Evolutionary conservation across 768 basidiomycete species (phyloP), one percentile per base, ranked within the genome.

Genomic region (Lactarius pseudohatsudake): DNA sequence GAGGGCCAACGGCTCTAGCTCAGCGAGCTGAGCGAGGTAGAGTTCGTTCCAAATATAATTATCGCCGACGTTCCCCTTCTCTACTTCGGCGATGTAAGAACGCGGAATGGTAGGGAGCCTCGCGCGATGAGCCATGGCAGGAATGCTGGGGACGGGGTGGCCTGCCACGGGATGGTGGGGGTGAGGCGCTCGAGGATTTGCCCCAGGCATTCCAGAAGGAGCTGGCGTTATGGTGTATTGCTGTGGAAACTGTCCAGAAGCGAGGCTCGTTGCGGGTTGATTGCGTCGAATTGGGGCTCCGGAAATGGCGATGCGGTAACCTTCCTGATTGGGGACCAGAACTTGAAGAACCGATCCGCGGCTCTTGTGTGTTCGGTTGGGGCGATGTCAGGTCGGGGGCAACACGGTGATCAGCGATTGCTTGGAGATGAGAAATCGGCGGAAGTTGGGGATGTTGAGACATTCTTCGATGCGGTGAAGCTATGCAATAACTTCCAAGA

Each of bases 381-480:
- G n/a, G n/a, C 10, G 59, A 47, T 1, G 30, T 32, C 32, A 47
- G 13, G 10, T 34, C 32, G 43, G 59, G 59, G 5, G n/a, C 18
- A 45, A 16, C 41, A 34, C 59, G 18, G 41, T 59, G 22, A 59
- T 56, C 59, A 59, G 41, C 41, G 28, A 30, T 28, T 20, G 38
- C 43, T 2, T 18, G 16, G 43, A 28, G 28, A 47, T 16, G 43
- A 22, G 55, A 56, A 56, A 56, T 56, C 55, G 55, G 55, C 55
- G 32, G 55, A 56, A 34, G 55, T 56, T 56, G 28, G 18, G 55
- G 18, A 32, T 4, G 5, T 20, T 56, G 55, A 30, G 32, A 56
- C 55, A 34, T 56, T 56, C 28, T 56, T 56, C 30, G 30, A 34
- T 56, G 55, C 9, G 6, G 55, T 9, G 55, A 34, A 56, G 32